Conservation (phyloP, 2,329 filamentous ascomycete genomes). For the Fusarium siculi region DNA sequence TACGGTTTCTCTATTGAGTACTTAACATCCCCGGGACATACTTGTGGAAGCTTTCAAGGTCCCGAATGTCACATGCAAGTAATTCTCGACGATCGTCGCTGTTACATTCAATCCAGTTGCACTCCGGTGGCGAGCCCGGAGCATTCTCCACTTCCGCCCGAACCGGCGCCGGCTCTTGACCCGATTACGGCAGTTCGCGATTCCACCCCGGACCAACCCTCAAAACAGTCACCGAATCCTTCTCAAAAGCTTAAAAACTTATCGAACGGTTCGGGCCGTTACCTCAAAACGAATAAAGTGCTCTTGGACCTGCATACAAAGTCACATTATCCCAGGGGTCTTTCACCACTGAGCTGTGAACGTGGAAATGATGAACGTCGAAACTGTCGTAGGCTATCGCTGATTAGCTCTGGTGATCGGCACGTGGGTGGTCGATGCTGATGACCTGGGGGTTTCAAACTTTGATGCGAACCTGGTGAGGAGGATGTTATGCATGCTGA, state of each 20-base stretch:
- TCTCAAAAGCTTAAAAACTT: background rate
- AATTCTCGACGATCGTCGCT: background rate
- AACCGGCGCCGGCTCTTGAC: slow-evolving; percentile 22
- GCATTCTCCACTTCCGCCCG: slow-evolving; percentile 22
- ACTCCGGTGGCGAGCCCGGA: background rate
- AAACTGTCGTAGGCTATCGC: slow-evolving; percentile 5
- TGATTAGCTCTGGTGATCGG: slow-evolving; percentile 20
- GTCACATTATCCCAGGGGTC: slow-evolving; percentile 1
- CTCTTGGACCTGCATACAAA: slow-evolving; percentile 7
- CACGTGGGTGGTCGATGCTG: slow-evolving; percentile 39
- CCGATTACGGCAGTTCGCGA: slow-evolving; percentile 31
- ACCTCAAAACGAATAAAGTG: slow-evolving; percentile 16
- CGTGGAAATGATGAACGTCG: slow-evolving; percentile 17
- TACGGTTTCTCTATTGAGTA: slow-evolving; percentile 47
- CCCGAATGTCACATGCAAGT: background rate
- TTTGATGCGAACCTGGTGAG: slow-evolving; percentile 29
- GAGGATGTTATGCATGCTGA: background rate
- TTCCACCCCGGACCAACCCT: background rate
- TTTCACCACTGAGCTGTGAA: slow-evolving; percentile 27
- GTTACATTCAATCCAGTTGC: background rate
- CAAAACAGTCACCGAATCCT: slow-evolving; percentile 23
- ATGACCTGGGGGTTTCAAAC: slow-evolving; percentile 30
- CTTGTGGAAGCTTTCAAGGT: slow-evolving; percentile 63
- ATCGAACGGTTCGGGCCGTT: slow-evolving; percentile 32
- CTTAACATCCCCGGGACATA: slow-evolving; percentile 62